These are phyloP conservation scores for Magnolia officinalis DNA, from an alignment of 164 flowering plant species.

Conservation along the genomic window DNA sequence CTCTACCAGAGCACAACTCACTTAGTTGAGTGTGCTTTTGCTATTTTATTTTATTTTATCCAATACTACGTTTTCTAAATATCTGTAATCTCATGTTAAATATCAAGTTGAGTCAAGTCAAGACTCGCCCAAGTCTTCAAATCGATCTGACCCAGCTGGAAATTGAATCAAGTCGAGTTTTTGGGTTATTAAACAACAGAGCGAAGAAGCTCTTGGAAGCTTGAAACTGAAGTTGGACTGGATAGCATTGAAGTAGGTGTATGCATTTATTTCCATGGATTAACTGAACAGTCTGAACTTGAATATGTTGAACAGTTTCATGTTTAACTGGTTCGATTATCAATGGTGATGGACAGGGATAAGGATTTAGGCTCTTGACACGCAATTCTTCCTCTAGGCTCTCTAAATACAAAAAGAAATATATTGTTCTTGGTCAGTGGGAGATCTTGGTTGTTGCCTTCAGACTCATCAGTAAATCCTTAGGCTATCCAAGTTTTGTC, in stretches of 20 bases:
- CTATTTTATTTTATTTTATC: too few species aligned
- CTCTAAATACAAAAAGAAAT: conserved; percentile 15
- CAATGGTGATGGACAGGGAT: too few species aligned
- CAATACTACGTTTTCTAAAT: too few species aligned
- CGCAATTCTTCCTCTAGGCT: too few species aligned
- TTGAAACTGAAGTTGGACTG: conserved; percentile 19
- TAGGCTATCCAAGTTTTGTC: conserved; percentile 82
- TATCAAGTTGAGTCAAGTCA: too few species aligned
- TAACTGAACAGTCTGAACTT: conserved; percentile 10
- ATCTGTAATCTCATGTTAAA: too few species aligned
- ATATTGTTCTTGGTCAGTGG: conserved; percentile 67
- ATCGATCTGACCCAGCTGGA: too few species aligned
- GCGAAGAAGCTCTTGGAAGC: conserved; percentile 13
- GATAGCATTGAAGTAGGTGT: conserved; percentile 5
- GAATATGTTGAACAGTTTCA: conserved; percentile 11
- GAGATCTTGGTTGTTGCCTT: conserved; percentile 82
- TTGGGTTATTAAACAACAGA: not conserved
- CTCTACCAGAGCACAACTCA: too few species aligned
- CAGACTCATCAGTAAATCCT: conserved; percentile 77
- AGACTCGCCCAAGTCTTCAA: too few species aligned
- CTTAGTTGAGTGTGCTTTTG: too few species aligned
- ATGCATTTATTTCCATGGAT: conserved; percentile 16
- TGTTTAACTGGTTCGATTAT: conserved; percentile 4
- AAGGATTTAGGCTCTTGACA: too few species aligned
- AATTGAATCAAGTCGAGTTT: too few species aligned